Evolutionary conservation across 2,329 filamentous ascomycete species (phyloP), one percentile per base, ranked within the genome.

Genomic region (Gnomoniopsis smithogilvyi): DNA sequence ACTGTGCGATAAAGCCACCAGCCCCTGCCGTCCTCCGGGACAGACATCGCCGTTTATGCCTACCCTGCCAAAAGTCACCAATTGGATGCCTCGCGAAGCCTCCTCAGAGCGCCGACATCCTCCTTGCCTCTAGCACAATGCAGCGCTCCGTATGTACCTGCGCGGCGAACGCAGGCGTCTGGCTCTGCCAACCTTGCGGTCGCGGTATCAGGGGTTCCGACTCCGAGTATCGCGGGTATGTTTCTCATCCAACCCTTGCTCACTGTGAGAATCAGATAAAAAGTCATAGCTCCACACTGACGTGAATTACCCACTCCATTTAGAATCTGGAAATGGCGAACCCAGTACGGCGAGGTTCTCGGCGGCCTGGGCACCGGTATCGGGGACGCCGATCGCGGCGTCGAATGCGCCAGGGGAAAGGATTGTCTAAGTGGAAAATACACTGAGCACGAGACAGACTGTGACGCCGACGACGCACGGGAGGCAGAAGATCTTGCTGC

Each of bases 281-380:
- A n/a, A 7, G 24, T 43, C 51, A 43, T 41, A 48, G 59, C 51
- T 15, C 52, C 38, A 11, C 38, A 60, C 62, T 58, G 24, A 61
- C 56, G 53, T 61, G 26, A 10, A 36, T 26, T 7, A n/a, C 45
- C 36, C 30, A 6, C 36, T 43, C 14, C 34, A 12, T 34, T 30
- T 59, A 86, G 83, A 3, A 91, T 93, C 56, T 97, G 93, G 92
- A 89, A 86, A 62, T 97, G 93, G 93, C 87, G 93, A 53, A 91
- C 85, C 45, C 86, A 91, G 24, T 97, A 96, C 71, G 88, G 88
- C 17, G 89, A 91, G 64, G 86, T 91, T 0, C 89, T 93, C 2
- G 87, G 86, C 21, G 91, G 91, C 2, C 80, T 96, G 0, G 92
- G 92, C 24, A 93, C 90, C 0, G 93, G 93, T 6, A 91, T 96